Evolutionary conservation across 2,329 filamentous ascomycete species (phyloP).

Genomic region (Catunica adiposa): DNA sequence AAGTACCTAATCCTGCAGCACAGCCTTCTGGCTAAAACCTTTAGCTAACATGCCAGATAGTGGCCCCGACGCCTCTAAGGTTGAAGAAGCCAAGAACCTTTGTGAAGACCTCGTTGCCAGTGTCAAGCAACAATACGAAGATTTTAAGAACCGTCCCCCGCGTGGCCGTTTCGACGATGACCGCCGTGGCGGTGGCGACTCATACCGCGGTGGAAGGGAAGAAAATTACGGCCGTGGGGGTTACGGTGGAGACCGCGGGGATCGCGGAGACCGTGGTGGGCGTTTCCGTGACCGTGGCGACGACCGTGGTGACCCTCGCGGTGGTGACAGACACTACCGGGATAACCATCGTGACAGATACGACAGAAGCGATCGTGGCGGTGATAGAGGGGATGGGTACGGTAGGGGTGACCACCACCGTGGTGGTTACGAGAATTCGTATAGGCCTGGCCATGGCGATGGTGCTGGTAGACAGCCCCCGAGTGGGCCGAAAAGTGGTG

Average conservation of each 20-base stretch:
- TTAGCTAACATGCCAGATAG: slow-evolving; percentile 27
- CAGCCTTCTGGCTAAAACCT: slow-evolving; percentile 18
- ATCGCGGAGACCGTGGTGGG: slow-evolving; percentile 15
- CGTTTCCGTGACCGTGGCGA: slow-evolving; percentile 4
- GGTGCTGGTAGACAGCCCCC: slow-evolving; percentile 3
- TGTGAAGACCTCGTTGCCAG: slow-evolving; percentile 77
- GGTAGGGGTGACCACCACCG: slow-evolving; percentile 19
- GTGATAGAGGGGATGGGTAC: slow-evolving; percentile 17
- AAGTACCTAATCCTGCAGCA: slow-evolving; percentile 25
- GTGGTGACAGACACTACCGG: slow-evolving; percentile 18
- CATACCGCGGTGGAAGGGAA: slow-evolving; percentile 19
- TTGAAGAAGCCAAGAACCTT: slow-evolving; percentile 71
- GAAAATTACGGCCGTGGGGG: slow-evolving; percentile 13
- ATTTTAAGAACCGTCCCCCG: slow-evolving; percentile 70
- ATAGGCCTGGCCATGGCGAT: slow-evolving; percentile 16
- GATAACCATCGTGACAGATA: slow-evolving; percentile 18
- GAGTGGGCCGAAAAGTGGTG: slow-evolving; percentile 21
- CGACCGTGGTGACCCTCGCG: slow-evolving; percentile 18
- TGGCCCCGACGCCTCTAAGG: slow-evolving; percentile 73
- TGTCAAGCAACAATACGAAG: slow-evolving; percentile 78
- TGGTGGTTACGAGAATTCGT: slow-evolving; percentile 16
- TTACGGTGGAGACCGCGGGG: slow-evolving; percentile 19
- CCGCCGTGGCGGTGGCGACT: slow-evolving; percentile 21
- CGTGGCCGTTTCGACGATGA: slow-evolving; percentile 29
- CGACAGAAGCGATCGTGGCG: slow-evolving; percentile 17